Conservation (phyloP, 345 rosid species). For the Bruguiera gymnorhiza region DNA sequence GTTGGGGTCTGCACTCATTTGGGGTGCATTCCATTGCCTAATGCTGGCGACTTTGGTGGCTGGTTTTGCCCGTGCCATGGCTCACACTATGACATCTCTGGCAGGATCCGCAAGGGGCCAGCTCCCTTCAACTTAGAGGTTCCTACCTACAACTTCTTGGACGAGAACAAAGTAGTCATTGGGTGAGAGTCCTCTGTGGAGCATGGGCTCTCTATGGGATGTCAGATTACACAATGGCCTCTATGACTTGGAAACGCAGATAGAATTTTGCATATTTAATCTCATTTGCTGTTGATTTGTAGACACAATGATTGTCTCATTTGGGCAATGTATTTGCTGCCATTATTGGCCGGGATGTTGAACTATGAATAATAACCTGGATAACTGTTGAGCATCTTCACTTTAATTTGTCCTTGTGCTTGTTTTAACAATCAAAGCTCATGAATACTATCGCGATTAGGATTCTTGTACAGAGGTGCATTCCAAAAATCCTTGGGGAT, state of each 20-base stretch:
- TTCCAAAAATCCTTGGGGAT: not conserved
- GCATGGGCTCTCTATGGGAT: slow-evolving; percentile 9
- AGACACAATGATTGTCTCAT: slow-evolving; percentile 1
- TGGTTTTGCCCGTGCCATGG: slow-evolving; percentile 99
- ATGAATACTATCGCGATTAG: too few species aligned
- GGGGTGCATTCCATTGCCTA: slow-evolving; percentile 96
- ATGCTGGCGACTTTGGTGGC: slow-evolving; percentile 91
- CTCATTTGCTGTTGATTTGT: slow-evolving; percentile 13
- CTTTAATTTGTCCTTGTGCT: not conserved
- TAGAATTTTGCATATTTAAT: slow-evolving; percentile 14
- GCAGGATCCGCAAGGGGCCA: slow-evolving; percentile 89
- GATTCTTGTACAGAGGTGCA: not conserved
- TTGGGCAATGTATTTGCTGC: slow-evolving; percentile 20
- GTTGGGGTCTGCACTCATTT: slow-evolving; percentile 89
- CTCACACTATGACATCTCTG: slow-evolving; percentile 87
- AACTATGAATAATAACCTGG: slow-evolving; percentile 35
- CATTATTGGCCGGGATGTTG: slow-evolving; percentile 7
- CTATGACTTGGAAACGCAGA: slow-evolving; percentile 13
- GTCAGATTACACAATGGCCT: slow-evolving; percentile 24
- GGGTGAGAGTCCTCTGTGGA: slow-evolving; percentile 44
- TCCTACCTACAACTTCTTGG: slow-evolving; percentile 82
- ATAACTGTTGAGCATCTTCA: slow-evolving; percentile 4
- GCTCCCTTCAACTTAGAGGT: slow-evolving; percentile 91
- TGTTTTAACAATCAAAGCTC: not conserved
- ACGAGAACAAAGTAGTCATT: slow-evolving; percentile 70